A percentile compares a stretch with the other conserved stretches of the same genome.
Conservation (phyloP, 2,329 filamentous ascomycete genomes). For the Botrytis deweyae region DNA sequence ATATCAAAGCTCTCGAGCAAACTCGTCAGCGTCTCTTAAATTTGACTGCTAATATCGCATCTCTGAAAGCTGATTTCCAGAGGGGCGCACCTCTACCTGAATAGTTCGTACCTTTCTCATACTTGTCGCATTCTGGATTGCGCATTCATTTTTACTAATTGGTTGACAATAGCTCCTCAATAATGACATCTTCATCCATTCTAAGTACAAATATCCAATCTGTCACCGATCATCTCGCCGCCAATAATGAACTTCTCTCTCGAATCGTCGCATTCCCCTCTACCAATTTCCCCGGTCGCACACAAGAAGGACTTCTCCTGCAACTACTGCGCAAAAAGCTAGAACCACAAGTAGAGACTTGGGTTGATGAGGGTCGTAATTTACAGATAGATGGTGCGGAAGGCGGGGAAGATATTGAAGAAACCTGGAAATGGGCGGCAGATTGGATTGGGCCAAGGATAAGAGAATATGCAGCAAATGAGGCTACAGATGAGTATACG, state of each 20-base stretch:
- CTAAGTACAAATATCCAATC: slow-evolving; percentile 68
- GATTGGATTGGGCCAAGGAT: slow-evolving; percentile 46
- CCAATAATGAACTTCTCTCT: slow-evolving; percentile 66
- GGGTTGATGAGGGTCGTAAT: slow-evolving; percentile 63
- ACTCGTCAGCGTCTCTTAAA: slow-evolving; percentile 67
- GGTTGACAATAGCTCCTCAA: slow-evolving; percentile 55
- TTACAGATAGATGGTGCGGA: slow-evolving; percentile 36
- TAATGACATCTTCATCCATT: slow-evolving; percentile 71
- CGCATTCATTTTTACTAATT: slow-evolving; percentile 22
- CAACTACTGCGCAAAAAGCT: slow-evolving; percentile 80
- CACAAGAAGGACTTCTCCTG: slow-evolving; percentile 63
- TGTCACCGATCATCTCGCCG: slow-evolving; percentile 62
- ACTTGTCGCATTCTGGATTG: neutral
- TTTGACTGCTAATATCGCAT: slow-evolving; percentile 66
- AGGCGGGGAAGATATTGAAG: slow-evolving; percentile 48
- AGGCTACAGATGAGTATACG: slow-evolving; percentile 67
- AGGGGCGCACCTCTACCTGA: slow-evolving; percentile 65
- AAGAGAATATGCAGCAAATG: slow-evolving; percentile 44
- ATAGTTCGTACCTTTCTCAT: slow-evolving; percentile 49
- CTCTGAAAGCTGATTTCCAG: slow-evolving; percentile 60
- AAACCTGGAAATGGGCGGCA: slow-evolving; percentile 52
- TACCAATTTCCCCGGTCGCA: slow-evolving; percentile 70
- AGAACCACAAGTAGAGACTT: slow-evolving; percentile 73
- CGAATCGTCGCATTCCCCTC: slow-evolving; percentile 73
- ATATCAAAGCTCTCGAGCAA: slow-evolving; percentile 69